Conservation (phyloP, 768 basidiomycete species). For the Pulveroboletus sp. region DNA sequence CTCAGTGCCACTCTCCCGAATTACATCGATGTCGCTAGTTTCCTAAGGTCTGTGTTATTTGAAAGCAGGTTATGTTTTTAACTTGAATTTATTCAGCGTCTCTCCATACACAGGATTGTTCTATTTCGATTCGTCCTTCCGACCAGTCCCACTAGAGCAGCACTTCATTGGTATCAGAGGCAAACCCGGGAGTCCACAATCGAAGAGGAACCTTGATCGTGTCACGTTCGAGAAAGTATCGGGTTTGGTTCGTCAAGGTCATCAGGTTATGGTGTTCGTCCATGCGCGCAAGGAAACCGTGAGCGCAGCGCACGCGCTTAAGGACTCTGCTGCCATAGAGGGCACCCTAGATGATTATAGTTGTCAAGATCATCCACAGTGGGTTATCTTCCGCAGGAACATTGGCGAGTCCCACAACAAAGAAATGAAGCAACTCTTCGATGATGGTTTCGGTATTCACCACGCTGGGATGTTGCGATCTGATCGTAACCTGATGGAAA, state of each 20-base stretch:
- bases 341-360: constrained; percentile 75
- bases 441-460: constrained; percentile 92
- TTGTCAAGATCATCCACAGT: constrained; percentile 78
- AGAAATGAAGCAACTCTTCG: constrained; percentile 95
- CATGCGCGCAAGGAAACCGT: constrained; percentile 98
- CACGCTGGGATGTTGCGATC: constrained; percentile 97
- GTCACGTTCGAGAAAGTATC: constrained; percentile 90
- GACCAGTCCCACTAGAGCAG: constrained; percentile 94
- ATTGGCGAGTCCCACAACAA: constrained; percentile 84
- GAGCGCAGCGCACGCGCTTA: constrained; percentile 77
- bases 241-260: constrained; percentile 82
- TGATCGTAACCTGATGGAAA: constrained; percentile 93
- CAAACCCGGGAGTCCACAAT: constrained; percentile 67
- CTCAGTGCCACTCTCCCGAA: constrained; percentile 96
- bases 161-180: constrained; percentile 94
- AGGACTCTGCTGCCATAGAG: constrained; percentile 70
- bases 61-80: background rate
- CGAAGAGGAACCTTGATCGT: constrained; percentile 81
- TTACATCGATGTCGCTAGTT: constrained; percentile 94
- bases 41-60: constrained; percentile 60
- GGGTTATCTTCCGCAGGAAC: constrained; percentile 66
- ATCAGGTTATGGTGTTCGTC: constrained; percentile 99
- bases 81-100: constrained; percentile 51
- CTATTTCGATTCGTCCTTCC: constrained; percentile 96
- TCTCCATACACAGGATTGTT: constrained; percentile 85